Evolutionary conservation across 495 filamentous ascomycete species (phyloP).

Genomic region (Talaromyces ruber): DNA sequence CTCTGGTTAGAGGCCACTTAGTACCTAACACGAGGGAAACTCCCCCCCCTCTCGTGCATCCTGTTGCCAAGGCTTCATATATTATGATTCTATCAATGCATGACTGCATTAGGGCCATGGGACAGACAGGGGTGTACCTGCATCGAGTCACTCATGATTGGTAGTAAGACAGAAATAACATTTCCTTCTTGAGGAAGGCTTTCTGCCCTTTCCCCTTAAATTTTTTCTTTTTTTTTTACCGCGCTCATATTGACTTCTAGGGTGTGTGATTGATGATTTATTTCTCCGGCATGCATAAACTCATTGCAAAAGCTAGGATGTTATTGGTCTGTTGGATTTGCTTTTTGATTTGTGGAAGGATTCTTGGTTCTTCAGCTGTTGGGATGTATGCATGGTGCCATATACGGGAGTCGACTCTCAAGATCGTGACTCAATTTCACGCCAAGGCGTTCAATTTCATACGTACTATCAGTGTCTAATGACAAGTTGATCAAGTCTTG

Average conservation of each 20-base stretch:
- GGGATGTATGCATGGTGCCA: not conserved
- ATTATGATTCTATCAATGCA: not conserved
- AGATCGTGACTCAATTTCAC: not conserved
- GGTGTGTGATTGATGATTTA: not conserved
- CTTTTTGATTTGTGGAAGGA: not conserved
- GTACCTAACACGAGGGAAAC: too few relatives aligned
- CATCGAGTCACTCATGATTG: not conserved
- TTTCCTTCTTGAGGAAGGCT: not conserved
- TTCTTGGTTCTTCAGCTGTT: not conserved
- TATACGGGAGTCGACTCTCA: not conserved
- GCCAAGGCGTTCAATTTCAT: not conserved
- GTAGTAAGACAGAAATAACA: not conserved
- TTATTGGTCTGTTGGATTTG: not conserved
- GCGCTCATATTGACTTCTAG: not conserved
- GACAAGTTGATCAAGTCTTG: not conserved
- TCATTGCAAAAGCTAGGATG: not conserved
- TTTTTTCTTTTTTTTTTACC: not conserved
- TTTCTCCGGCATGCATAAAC: not conserved
- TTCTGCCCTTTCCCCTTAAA: not conserved
- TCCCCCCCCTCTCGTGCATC: too few relatives aligned
- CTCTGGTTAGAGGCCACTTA: too few relatives aligned
- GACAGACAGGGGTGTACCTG: not conserved
- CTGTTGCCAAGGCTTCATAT: not conserved
- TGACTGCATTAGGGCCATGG: not conserved
- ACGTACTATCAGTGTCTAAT: not conserved